Percentiles rank a stretch among this genome's conserved stretches.
Evolutionary conservation across 352 stramenopile species (phyloP).

Genomic region (Pythium rhizo-oryzae): DNA sequence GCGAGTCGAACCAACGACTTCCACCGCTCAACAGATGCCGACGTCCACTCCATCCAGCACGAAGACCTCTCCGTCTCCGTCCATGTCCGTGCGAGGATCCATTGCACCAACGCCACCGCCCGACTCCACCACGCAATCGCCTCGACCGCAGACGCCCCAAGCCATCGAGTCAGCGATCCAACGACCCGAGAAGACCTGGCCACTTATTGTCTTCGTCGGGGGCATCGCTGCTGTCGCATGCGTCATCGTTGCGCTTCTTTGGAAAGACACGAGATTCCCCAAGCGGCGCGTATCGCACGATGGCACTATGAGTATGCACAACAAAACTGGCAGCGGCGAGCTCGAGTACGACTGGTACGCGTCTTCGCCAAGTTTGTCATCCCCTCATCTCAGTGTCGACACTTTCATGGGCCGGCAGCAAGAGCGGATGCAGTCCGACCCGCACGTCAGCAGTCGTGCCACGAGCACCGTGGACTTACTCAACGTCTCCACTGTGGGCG

Average conservation of each 20-base stretch:
- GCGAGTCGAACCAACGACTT: not conserved
- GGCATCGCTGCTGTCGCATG: not conserved
- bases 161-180: not conserved
- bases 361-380: constrained; percentile 17
- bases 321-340: constrained; percentile 21
- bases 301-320: not conserved
- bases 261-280: constrained; percentile 15
- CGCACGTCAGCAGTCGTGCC: constrained; percentile 24
- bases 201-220: constrained; percentile 9
- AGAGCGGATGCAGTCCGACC: constrained; percentile 12
- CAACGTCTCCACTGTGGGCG: constrained; percentile 21
- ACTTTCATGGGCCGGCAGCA: constrained; percentile 27
- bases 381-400: constrained; percentile 11
- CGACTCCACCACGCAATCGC: not conserved
- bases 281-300: not conserved
- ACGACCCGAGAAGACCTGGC: constrained; percentile 10
- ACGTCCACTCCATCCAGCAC: not conserved
- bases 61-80: not conserved
- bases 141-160: constrained; percentile 10
- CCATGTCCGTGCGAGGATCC: not conserved
- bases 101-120: not conserved
- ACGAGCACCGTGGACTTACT: constrained; percentile 21
- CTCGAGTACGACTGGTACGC: constrained; percentile 26
- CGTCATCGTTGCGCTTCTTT: constrained; percentile 10
- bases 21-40: not conserved